phyloP scores from a whole-genome alignment of 257 asterid genomes.

The Linderniella brevidens region DNA sequence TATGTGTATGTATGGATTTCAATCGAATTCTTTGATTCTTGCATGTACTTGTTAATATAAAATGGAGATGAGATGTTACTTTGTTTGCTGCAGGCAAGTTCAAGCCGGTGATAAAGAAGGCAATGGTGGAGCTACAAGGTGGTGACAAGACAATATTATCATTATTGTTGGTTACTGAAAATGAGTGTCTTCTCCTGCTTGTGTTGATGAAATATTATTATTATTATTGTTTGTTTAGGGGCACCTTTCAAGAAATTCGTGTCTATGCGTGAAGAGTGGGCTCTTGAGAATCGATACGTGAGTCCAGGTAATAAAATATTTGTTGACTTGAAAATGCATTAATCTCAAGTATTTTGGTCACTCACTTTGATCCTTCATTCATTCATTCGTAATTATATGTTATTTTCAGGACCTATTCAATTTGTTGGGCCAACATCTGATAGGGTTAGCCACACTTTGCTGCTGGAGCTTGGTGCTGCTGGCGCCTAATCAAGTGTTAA shows the following conservation, averaged over 20 bases:
- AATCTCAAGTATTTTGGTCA: neutral
- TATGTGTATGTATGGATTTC: constrained; percentile 20
- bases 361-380: too few relatives aligned
- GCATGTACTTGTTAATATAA: neutral
- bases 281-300: constrained; percentile 51
- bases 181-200: too few relatives aligned
- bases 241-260: constrained; percentile 68
- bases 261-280: constrained; percentile 63
- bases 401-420: constrained; percentile 54
- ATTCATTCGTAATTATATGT: too few relatives aligned
- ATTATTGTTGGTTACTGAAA: neutral
- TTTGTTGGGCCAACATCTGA: constrained; percentile 50
- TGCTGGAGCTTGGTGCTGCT: constrained; percentile 47
- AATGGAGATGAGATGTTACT: too few relatives aligned
- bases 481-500: neutral
- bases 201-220: too few relatives aligned
- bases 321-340: neutral
- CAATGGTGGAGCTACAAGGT: constrained; percentile 80
- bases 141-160: neutral
- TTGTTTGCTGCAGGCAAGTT: constrained; percentile 33
- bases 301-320: constrained; percentile 73
- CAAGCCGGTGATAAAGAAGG: constrained; percentile 74
- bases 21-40: neutral
- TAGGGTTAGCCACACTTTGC: constrained; percentile 46
- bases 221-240: constrained; percentile 24